Base-by-base conservation (phyloP, 2,329 filamentous ascomycete genomes). In the Penicillium sclerotiorum region DNA sequence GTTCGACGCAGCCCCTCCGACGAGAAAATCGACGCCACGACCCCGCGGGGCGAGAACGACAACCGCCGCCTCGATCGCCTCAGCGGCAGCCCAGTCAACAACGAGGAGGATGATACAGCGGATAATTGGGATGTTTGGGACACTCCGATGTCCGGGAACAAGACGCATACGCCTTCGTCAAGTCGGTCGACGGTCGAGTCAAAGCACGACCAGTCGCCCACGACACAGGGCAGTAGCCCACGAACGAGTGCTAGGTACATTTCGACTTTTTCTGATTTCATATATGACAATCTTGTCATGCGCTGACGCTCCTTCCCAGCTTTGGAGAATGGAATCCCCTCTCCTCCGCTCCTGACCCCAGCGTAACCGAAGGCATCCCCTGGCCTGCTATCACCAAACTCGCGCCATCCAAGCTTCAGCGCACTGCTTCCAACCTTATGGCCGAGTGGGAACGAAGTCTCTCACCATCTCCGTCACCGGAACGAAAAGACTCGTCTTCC, bases 401-500 rank as follows among this genome's bases (percentile, higher is more conserved):
- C 35, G 82, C 84, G 8, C 88, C 91, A 0, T 85, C 84, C 59
- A 91, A 90, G 61, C 75, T 96, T 59, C 89, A 90, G 67, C 82
- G 85, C 30, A 93, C 89, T 1, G 89, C 92, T n/a, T 88, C 86
- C 28, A 88, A 87, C 55, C 78, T 96, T 49, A 90, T 96, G 84
- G 88, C 86, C 57, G 91, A 96, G 66, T 95, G 90, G 89, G 93
- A 97, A 74, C 89, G 85, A 69, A 89, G 83, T 58, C 75, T 92
- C 12, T 84, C 81, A 2, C 78, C 83, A 27, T 75, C 80, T 1
- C 62, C 83, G 27, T 75, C 80, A 1, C 62, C 70, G 3, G 67
- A 68, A 25, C 55, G 61, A 25, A 56, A 55, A 35, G 41, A 47
- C 28, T 61, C 58, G 28, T 52, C 55, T 25, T 48, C 61, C 27